Percentiles rank a stretch among this genome's conserved stretches.
These are phyloP conservation scores for Botrytis deweyae DNA, from an alignment of 2,329 filamentous ascomycete species.

Conservation along the genomic window DNA sequence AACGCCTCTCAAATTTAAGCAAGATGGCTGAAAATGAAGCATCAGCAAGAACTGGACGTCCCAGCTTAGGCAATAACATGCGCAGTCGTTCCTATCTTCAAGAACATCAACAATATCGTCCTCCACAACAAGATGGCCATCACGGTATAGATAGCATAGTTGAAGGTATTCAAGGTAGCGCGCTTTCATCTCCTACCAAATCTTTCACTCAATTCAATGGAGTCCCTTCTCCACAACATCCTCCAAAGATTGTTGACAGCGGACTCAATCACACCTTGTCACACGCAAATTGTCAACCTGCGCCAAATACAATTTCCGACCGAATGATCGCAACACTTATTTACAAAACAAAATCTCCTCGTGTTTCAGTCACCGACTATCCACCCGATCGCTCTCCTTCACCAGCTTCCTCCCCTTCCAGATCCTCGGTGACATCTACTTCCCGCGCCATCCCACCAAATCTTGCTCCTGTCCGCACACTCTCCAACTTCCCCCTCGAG, in stretches of 20 bases:
- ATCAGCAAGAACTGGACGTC: constrained; percentile 29
- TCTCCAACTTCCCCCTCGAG: constrained; percentile 60
- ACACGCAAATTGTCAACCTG: constrained; percentile 61
- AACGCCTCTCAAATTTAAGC: background rate
- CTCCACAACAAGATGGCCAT: constrained; percentile 51
- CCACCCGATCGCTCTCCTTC: constrained; percentile 41
- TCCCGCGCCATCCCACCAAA: constrained; percentile 38
- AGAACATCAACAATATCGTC: constrained; percentile 63
- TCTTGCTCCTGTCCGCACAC: constrained; percentile 58
- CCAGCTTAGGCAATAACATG: constrained; percentile 43
- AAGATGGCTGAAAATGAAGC: constrained; percentile 18
- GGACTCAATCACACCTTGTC: constrained; percentile 62
- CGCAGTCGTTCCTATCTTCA: constrained; percentile 62
- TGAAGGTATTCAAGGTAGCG: constrained; percentile 50
- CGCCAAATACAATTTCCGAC: constrained; percentile 48
- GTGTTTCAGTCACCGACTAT: constrained; percentile 41
- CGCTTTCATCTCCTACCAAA: constrained; percentile 43
- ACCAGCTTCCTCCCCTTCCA: constrained; percentile 28
- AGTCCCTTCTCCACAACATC: constrained; percentile 58
- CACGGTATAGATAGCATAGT: constrained; percentile 66
- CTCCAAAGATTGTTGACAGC: constrained; percentile 60
- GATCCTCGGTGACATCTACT: constrained; percentile 16
- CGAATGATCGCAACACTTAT: constrained; percentile 62
- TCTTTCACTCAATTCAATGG: constrained; percentile 55
- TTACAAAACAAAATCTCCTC: constrained; percentile 51